These are phyloP conservation scores for Phytophthora vignae DNA, from an alignment of 352 stramenopile genomes.

Conservation along the genomic window DNA sequence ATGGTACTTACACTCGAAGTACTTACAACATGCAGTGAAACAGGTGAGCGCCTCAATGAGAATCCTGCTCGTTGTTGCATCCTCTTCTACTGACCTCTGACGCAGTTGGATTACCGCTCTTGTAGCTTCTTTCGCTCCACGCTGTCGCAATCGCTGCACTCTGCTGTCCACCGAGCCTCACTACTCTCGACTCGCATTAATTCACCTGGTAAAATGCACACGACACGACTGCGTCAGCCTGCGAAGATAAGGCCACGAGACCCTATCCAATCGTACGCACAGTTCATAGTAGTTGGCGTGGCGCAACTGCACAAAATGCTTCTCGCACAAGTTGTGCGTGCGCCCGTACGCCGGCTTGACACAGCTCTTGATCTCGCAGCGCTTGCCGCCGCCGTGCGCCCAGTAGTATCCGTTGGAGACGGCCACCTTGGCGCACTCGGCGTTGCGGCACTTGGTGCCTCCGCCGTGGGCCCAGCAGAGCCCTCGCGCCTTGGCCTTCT, in stretches of 20 bases:
- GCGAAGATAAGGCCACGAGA: neutral
- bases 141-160: neutral
- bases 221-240: neutral
- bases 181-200: neutral
- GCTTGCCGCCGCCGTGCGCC: slow-evolving; percentile 59
- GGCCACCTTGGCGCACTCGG: slow-evolving; percentile 59
- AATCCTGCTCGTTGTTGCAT: neutral
- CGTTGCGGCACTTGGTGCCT: too few species aligned
- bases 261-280: too few species aligned
- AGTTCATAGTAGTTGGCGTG: slow-evolving; percentile 16
- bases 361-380: slow-evolving; percentile 40
- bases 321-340: slow-evolving; percentile 51
- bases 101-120: neutral
- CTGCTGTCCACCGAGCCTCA: neutral
- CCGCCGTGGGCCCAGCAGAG: slow-evolving; percentile 20
- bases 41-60: neutral
- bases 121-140: neutral
- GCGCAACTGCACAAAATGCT: slow-evolving; percentile 38
- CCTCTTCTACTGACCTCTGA: neutral
- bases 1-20: too few species aligned
- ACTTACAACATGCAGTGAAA: too few species aligned
- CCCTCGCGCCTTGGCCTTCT: slow-evolving; percentile 49
- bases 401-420: slow-evolving; percentile 54
- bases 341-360: slow-evolving; percentile 47
- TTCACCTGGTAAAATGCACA: neutral